A percentile compares a stretch with the other conserved stretches of the same genome.
Evolutionary conservation across 2,329 filamentous ascomycete genomes (phyloP).

Genomic region (Botrytis elliptica): DNA sequence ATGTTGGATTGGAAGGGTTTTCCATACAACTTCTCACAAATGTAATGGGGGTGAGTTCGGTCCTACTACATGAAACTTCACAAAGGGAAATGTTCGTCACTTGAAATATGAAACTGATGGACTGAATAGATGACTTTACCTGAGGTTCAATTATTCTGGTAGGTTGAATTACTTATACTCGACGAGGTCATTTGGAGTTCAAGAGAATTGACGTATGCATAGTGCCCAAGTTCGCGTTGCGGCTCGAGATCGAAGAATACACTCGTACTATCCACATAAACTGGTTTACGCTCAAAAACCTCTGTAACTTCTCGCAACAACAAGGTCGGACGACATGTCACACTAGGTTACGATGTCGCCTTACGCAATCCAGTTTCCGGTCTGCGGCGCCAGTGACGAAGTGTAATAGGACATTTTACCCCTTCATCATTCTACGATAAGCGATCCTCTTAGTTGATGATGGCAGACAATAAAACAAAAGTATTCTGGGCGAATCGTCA

Average conservation of each 20-base stretch:
- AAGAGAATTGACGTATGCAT: constrained; percentile 17
- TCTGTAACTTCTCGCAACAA: neutral
- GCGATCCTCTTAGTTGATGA: neutral
- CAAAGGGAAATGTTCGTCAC: neutral
- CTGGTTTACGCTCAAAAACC: constrained; percentile 24
- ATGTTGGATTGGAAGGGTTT: constrained; percentile 34
- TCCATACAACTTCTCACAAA: constrained; percentile 32
- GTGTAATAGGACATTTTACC: neutral
- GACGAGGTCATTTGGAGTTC: neutral
- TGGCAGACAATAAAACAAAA: neutral
- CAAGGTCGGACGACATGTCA: neutral
- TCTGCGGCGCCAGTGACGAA: neutral
- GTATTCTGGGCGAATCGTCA: neutral
- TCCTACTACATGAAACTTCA: neutral
- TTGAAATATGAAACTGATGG: constrained; percentile 24
- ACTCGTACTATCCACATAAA: constrained; percentile 30
- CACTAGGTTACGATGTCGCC: neutral
- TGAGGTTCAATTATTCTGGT: constrained; percentile 33
- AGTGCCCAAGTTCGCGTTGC: constrained; percentile 30
- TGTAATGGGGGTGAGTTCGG: constrained; percentile 32
- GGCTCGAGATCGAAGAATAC: constrained; percentile 25
- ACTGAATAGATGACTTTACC: constrained; percentile 28
- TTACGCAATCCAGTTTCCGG: neutral
- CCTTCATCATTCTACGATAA: neutral
- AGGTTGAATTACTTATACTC: constrained; percentile 10